Evolutionary conservation across 345 rosid genomes (phyloP).

Genomic region (Salix suchowensis): DNA sequence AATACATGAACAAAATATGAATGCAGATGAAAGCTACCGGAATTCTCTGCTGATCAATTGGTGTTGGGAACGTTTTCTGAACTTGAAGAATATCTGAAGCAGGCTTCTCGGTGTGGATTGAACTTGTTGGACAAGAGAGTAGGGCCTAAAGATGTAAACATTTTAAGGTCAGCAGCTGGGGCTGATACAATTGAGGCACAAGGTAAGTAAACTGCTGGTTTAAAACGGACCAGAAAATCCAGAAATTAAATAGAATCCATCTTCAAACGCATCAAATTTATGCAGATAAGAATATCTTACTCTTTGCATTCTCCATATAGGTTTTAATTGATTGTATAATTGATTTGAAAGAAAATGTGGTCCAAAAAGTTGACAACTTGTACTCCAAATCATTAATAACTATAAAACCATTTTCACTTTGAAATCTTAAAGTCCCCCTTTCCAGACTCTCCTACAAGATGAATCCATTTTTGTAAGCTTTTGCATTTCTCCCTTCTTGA

Average conservation of each 20-base stretch:
- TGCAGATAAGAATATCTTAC: neutral
- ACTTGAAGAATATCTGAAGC: conserved; percentile 48
- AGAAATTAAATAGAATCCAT: neutral
- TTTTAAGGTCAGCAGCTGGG: neutral
- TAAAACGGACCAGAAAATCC: neutral
- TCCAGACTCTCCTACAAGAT: neutral
- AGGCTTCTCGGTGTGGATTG: conserved; percentile 51
- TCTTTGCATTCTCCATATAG: neutral
- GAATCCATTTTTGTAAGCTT: neutral
- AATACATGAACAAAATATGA: neutral
- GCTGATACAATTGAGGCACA: neutral
- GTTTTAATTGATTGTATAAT: neutral
- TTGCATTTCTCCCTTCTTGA: neutral
- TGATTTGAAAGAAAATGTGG: neutral
- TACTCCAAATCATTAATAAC: neutral
- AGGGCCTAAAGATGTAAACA: conserved; percentile 40
- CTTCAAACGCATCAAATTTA: too few relatives aligned
- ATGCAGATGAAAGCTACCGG: conserved; percentile 34
- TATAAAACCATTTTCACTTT: neutral
- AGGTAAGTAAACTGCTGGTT: neutral
- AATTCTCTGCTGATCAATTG: conserved; percentile 43
- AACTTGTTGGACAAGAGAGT: conserved; percentile 57
- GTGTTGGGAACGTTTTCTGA: conserved; percentile 52
- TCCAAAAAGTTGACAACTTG: neutral
- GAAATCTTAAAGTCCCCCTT: neutral